Base-by-base conservation (phyloP, 805 yeast genomes). In the Myxozyma vanderwaltii region DNA sequence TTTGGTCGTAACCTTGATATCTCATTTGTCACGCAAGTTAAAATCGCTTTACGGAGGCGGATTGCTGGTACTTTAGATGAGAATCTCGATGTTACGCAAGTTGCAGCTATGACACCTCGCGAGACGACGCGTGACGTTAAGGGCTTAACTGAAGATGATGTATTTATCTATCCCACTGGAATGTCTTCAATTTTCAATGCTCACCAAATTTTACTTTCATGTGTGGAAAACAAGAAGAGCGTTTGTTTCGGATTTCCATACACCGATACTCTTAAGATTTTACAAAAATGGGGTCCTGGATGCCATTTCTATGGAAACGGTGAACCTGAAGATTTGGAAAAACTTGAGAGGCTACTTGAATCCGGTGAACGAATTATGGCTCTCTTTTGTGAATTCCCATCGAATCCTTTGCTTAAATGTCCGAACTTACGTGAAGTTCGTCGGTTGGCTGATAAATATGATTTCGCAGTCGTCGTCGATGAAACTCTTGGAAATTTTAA, bases 201-300 rank as follows among this genome's bases (percentile, higher is more conserved):
- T 0, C 96, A 92, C 71, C 79, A 72, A 70, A 72, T 54, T 4
- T 57, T 69, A 19, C 66, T 71, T 61, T 69, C 60, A 35, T 63
- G 63, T 27, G 47, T 51, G 15, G 67, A 70, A 12, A 63, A 67
- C 33, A 62, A 60, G 23, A 89, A 89, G 71, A 85, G 96, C 1
- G 96, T 91, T 1, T 90, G 96, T 74, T 92, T 89, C 74, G 99
- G 99, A 0, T 91, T 91, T 75, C 97, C 98, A 5, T 94, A 92
- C 72, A 94, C 89, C 29, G 98, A 94, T 72, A 91, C 98, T 0
- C 78, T 90, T 56, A 89, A 89, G 67, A 85, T 94, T 59, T 78
- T 94, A 68, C 81, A 81, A 69, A 92, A 91, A 72, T 94, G 91
- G 79, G 97, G 98, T 15, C 88, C 91, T 2, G 97, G 97, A 38